Percentiles rank a stretch among this genome's conserved stretches.
phyloP scores from a whole-genome alignment of 2,329 filamentous ascomycete genomes.

The Pseudocercospora eumusae region DNA sequence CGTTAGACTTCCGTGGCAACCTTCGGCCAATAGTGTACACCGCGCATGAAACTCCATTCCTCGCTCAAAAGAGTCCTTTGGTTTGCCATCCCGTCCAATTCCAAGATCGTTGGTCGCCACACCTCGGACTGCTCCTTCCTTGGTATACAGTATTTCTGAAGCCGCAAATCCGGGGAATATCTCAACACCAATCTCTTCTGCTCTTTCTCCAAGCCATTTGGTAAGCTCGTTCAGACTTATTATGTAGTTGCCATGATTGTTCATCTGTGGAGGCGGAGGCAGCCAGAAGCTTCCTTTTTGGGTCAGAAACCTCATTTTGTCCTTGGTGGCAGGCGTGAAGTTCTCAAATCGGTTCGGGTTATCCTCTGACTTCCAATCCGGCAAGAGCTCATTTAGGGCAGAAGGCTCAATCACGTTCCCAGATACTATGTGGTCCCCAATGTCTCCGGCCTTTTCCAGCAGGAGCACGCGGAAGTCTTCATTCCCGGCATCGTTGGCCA shows the following conservation, averaged over 20 bases:
- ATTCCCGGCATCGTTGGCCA: constrained; percentile 91
- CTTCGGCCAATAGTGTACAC: constrained; percentile 89
- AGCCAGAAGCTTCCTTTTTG: constrained; percentile 75
- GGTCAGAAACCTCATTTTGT: constrained; percentile 93
- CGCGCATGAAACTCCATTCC: constrained; percentile 98
- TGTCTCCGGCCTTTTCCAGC: constrained; percentile 90
- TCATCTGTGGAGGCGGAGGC: constrained; percentile 92
- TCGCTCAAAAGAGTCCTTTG: constrained; percentile 88
- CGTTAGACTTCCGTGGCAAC: constrained; percentile 90
- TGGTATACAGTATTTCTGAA: constrained; percentile 82
- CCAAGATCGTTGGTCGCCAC: constrained; percentile 96
- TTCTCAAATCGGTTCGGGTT: constrained; percentile 87
- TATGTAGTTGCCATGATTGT: constrained; percentile 97
- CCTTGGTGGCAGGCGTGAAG: constrained; percentile 77
- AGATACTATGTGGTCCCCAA: constrained; percentile 92
- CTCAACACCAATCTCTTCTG: constrained; percentile 95
- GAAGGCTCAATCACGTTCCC: constrained; percentile 92
- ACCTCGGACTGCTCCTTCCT: constrained; percentile 85
- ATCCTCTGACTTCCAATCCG: constrained; percentile 86
- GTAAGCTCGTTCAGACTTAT: constrained; percentile 92
- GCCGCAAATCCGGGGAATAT: constrained; percentile 93
- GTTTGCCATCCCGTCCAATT: constrained; percentile 74
- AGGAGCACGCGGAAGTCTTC: constrained; percentile 92
- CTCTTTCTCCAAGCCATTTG: constrained; percentile 92
- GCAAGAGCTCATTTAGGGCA: constrained; percentile 84